Base-by-base conservation (phyloP, 768 basidiomycete genomes). In the Rhodotorula babjevae region DNA sequence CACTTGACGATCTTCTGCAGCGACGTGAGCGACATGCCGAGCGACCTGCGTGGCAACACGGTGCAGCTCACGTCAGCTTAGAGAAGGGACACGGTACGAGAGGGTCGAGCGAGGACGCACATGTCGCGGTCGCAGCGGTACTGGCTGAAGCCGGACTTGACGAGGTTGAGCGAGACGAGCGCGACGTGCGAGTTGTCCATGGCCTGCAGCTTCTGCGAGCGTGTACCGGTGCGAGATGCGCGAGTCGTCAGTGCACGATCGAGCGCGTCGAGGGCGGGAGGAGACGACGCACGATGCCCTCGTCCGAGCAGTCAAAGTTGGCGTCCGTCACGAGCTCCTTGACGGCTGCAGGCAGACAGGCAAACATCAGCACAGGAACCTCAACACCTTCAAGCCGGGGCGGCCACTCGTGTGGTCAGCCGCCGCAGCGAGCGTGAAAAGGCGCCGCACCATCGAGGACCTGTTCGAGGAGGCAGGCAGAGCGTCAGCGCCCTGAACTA, bases 181-280 rank as follows among this genome's bases (percentile, higher is more conserved):
- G 95, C 96, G 78, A 99, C 95, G 82, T 98, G 95, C 5, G 95
- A 96, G 85, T 97, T 98, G 84, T 98, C 96, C 95, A 98, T 99
- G 8, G 95, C 96, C 84, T 98, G 95, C 10, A 99, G 86, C 33
- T 66, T 87, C 60, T 61, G 44, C 29, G n/a, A 21, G 19, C 2
- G 46, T 15, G 29, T 2, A 23, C 15, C 44, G 14, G 44, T 14
- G 18, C 44, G 44, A 15, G 44, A 3, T 12, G 44, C 6, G n/a
- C 47, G 21, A 25, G 31, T 33, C 2, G 25, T n/a, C 16, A 16
- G 46, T 40, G 19, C 3, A 11, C 33, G 25, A 58, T 25, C 36
- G 52, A 31, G 72, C 74, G 89, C 88, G 29, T 36, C n/a, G 31
- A 31, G 10, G 33, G 33, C 2, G 36, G 23, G 7, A 25, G 27